Base-by-base conservation (phyloP, 2,329 filamentous ascomycete genomes). In the Colletotrichum somersetense region DNA sequence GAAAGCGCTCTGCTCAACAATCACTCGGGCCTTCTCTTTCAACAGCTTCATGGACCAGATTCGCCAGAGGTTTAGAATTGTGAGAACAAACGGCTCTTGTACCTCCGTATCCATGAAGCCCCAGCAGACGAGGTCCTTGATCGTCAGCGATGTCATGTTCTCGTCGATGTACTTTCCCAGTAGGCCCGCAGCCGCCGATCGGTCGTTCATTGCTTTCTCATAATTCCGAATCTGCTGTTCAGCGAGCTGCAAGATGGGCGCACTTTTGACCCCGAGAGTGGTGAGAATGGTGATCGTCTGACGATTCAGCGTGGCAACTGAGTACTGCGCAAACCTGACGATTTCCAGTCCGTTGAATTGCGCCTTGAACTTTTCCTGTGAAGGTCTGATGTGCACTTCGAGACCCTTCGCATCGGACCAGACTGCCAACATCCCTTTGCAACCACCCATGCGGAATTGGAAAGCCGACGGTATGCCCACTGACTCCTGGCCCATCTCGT, bases 401-500 rank as follows among this genome's bases (percentile, higher is more conserved):
- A 87, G 88, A 0, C 87, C 87, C 72, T 87, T 88, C 12, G 91
- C 89, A 5, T 91, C 87, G 0, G 92, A 89, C 81, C 93, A 96
- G 5, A 94, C 86, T 0, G 91, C 90, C 23, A 99, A 85, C 18
- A 99, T 91, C 0, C 96, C 96, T 82, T 99, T 99, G 82, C 91
- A 95, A 1, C 96, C 96, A 11, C 94, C 95, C 77, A 98, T 90
- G 10, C 96, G 93, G 77, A 98, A 97, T 77, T 99, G 96, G 75
- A 93, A 96, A 0, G 93, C 92, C 0, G 95, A 97, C 0, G 96
- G 95, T 6, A 89, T 83, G 5, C 87, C 82, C 2, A 86, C 82
- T 1, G 87, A 81, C 16, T 86, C 86, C 26, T 85, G 82, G 40
- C 87, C 87, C 73, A 97, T 89, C 74, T 96, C 92, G 18, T 89